These are phyloP conservation scores for Maudiozyma turicensis DNA, from an alignment of 805 yeast species.

Conservation along the genomic window DNA sequence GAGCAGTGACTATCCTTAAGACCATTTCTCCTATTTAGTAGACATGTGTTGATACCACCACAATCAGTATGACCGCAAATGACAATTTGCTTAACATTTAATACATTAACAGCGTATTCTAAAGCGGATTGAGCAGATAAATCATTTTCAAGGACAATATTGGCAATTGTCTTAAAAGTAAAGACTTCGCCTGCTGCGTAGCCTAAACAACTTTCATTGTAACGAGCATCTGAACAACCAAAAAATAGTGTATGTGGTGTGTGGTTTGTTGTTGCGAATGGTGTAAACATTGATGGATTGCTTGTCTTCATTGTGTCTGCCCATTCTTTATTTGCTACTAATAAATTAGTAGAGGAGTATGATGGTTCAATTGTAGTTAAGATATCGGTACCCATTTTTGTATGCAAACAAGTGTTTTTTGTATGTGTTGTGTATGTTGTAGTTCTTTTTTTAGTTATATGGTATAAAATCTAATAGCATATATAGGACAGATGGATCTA, in stretches of 20 bases:
- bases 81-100: conserved; percentile 70
- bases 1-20: conserved; percentile 28
- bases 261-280: conserved; percentile 5
- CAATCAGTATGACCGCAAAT: conserved; percentile 94
- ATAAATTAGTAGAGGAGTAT: conserved; percentile 15
- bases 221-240: conserved; percentile 89
- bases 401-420: background rate
- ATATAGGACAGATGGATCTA: background rate
- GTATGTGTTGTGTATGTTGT: background rate
- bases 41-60: conserved; percentile 75
- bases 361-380: background rate
- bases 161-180: conserved; percentile 82
- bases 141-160: conserved; percentile 59
- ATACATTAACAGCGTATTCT: conserved; percentile 78
- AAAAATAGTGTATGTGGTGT: conserved; percentile 90
- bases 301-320: conserved; percentile 34
- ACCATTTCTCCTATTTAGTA: conserved; percentile 39
- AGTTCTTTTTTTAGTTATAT: background rate
- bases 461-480: background rate
- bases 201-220: conserved; percentile 65
- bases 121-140: conserved; percentile 65
- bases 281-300: conserved; percentile 44
- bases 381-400: conserved; percentile 5
- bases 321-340: conserved; percentile 37
- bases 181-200: conserved; percentile 89